Evolutionary conservation across 2,329 filamentous ascomycete genomes (phyloP).

Genomic region (Zymoseptoria passerinii): DNA sequence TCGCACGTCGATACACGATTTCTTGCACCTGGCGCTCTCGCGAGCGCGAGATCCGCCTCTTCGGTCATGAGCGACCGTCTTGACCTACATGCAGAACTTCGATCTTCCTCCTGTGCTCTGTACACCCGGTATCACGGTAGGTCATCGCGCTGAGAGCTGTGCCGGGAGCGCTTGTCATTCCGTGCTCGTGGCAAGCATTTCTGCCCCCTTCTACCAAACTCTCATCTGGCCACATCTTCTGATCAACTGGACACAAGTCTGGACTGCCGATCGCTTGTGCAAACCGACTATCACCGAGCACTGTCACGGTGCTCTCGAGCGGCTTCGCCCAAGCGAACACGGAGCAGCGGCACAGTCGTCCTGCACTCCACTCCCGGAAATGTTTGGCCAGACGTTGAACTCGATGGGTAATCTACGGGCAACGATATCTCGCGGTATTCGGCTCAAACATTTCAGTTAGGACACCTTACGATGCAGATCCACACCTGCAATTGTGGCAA

Average conservation of each 20-base stretch:
- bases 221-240: background rate
- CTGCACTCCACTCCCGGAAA: too few relatives aligned
- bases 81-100: background rate
- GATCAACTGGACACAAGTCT: background rate
- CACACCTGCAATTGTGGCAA: background rate
- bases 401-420: too few relatives aligned
- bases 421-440: background rate
- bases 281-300: too few relatives aligned
- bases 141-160: background rate
- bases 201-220: background rate
- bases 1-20: background rate
- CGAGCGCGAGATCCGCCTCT: background rate
- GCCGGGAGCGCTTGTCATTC: background rate
- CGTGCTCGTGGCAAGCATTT: background rate
- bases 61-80: background rate
- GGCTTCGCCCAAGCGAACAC: too few relatives aligned
- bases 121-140: background rate
- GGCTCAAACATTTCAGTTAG: background rate
- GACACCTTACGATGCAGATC: background rate
- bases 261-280: background rate
- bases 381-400: too few relatives aligned
- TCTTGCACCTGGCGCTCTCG: background rate
- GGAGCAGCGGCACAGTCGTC: too few relatives aligned
- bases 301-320: too few relatives aligned
- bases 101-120: background rate